Conservation (phyloP, 345 rosid species). For the Aquilaria yunnanensis region DNA sequence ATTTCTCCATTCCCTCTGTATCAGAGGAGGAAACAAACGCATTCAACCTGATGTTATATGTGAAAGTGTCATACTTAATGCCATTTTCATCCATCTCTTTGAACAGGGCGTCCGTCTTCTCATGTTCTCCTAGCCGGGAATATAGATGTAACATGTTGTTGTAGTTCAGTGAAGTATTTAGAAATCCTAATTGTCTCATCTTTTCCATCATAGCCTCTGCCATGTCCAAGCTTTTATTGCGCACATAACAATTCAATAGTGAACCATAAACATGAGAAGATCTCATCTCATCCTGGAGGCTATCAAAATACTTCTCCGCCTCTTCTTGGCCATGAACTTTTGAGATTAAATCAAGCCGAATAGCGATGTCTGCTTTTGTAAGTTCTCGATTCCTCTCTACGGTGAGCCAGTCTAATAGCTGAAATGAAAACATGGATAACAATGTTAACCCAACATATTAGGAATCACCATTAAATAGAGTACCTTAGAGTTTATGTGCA, state of each 20-base stretch:
- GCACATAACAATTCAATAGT: constrained; percentile 44
- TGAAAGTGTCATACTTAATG: constrained; percentile 24
- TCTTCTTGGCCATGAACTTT: constrained; percentile 37
- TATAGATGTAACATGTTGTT: constrained; percentile 58
- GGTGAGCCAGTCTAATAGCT: constrained; percentile 47
- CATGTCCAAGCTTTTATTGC: constrained; percentile 26
- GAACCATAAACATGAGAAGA: constrained; percentile 37
- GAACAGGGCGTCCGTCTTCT: constrained; percentile 36
- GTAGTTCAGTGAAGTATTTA: constrained; percentile 26
- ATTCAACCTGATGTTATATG: constrained; percentile 38
- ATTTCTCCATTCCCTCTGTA: constrained; percentile 48
- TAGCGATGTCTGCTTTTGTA: constrained; percentile 35
- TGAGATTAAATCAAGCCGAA: constrained; percentile 42
- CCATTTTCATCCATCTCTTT: constrained; percentile 51
- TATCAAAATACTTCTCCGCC: constrained; percentile 40
- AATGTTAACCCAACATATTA: no score
- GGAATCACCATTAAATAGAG: no score
- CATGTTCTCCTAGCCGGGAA: constrained; percentile 20
- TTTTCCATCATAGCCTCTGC: constrained; percentile 35
- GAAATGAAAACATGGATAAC: background rate
- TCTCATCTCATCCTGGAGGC: constrained; percentile 18
- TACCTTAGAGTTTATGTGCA: no score
- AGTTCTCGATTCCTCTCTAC: constrained; percentile 18
- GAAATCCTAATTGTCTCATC: constrained; percentile 31
- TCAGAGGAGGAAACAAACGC: constrained; percentile 41